Evolutionary conservation across 106 monocot genomes (phyloP).

Genomic region (Acorus gramineus): DNA sequence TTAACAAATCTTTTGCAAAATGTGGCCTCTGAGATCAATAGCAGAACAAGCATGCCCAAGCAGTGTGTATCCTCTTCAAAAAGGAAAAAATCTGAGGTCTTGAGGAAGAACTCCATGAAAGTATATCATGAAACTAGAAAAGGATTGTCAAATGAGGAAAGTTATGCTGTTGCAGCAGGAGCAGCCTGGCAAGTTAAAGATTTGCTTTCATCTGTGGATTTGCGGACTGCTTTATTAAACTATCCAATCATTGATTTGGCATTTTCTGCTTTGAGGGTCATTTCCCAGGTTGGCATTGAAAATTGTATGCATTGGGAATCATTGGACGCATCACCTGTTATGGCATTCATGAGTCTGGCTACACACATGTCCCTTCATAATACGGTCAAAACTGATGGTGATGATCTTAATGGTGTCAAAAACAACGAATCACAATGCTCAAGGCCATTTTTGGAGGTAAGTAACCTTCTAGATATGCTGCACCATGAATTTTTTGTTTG

Average conservation of each 20-base stretch:
- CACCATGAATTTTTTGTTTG: too few species aligned
- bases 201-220: conserved; percentile 31
- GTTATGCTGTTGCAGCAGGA: conserved; percentile 36
- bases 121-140: conserved; percentile 5
- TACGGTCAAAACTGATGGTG: conserved; percentile 2
- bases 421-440: not conserved
- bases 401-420: not conserved
- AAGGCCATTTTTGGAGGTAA: conserved; percentile 19
- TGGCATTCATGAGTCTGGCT: conserved; percentile 41
- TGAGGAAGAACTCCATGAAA: conserved; percentile 21
- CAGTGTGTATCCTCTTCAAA: conserved; percentile 12
- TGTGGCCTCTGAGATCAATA: conserved; percentile 30
- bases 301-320: conserved; percentile 23
- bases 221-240: conserved; percentile 29
- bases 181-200: conserved; percentile 85
- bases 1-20: conserved; percentile 39
- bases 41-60: conserved; percentile 14
- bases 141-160: conserved; percentile 23
- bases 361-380: conserved; percentile 37
- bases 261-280: conserved; percentile 44
- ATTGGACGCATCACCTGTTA: conserved; percentile 43
- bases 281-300: conserved; percentile 48
- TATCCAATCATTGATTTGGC: conserved; percentile 32
- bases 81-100: conserved; percentile 42
- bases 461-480: not conserved